Base-by-base conservation (phyloP, 352 stramenopile genomes). In the Pythium dissimile region DNA sequence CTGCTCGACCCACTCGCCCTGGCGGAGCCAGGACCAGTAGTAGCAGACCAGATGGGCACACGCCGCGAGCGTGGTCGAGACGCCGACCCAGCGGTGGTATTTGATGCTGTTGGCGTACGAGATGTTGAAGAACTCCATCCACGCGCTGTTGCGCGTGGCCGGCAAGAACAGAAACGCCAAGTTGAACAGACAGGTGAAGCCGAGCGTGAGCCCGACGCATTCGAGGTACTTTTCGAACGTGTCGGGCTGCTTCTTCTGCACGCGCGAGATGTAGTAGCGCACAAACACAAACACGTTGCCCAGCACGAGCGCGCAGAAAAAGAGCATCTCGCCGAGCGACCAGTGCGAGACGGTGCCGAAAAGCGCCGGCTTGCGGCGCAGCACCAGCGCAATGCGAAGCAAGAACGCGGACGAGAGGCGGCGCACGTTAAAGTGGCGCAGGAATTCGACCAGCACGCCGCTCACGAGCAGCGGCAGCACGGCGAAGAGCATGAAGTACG, bases 41-140 rank as follows among this genome's bases (percentile, higher is more conserved):
- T 64, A 80, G 2, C 45, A n/a, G 0, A 54, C 27, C 2, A 39
- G 28, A 28, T 80, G 72, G 9, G 68, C 10, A 1, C 69, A 32
- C 10, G 59, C 50, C 12, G 56, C 56, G 21, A 70, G 7, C 15
- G 78, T 34, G 5, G 64, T 71, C 0, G 50, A 49, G 21, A 71
- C 54, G 21, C 69, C 72, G 11, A 81, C 30, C 72, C 69, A 78
- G 28, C 69, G 68, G 42, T 81, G 72, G 57, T 76, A 81, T 41
- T 76, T 75, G 38, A 81, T 54, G 24, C 59, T 71, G 41, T 76
- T 77, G n/a, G 67, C 60, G 54, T 75, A 78, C 30, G 72, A 75
- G 31, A 82, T 59, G 51, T 69, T 69, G 44, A 78, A 62, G 26
- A 72, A 74, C 37, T 76, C 69, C 59, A 77, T 75, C 72, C 72